Evolutionary conservation across 2,329 filamentous ascomycete genomes (phyloP).

Genomic region (Ophiocordyceps camponoti-leonardi): DNA sequence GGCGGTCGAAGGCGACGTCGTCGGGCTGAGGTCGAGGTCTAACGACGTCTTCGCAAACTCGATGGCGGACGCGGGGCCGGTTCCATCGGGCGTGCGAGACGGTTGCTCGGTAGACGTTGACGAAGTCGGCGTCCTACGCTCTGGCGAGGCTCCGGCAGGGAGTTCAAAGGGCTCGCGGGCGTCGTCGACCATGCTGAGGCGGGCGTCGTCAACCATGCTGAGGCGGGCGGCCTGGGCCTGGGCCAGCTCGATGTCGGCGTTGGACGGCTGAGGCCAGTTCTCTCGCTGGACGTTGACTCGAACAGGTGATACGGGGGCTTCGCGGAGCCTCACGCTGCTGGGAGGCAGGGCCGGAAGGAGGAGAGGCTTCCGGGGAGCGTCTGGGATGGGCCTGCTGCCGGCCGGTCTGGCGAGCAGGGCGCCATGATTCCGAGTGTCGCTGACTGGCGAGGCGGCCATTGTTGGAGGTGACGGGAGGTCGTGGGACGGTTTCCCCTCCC

Average conservation of each 20-base stretch:
- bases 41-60: constrained; percentile 5
- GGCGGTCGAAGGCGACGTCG: constrained; percentile 11
- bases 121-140: neutral
- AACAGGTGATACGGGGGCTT: constrained; percentile 37
- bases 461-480: constrained; percentile 14
- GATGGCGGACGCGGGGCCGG: constrained; percentile 3
- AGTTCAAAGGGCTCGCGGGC: neutral
- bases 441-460: constrained; percentile 10
- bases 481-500: neutral
- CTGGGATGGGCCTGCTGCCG: constrained; percentile 6
- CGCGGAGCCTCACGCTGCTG: constrained; percentile 24
- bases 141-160: neutral
- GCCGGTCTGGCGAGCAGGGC: constrained; percentile 2
- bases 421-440: constrained; percentile 6
- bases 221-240: constrained; percentile 10
- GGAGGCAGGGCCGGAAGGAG: constrained; percentile 11
- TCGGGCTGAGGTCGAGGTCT: constrained; percentile 5
- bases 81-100: neutral
- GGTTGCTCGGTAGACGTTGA: neutral
- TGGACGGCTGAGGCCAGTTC: constrained; percentile 33
- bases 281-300: constrained; percentile 35
- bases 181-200: constrained; percentile 7
- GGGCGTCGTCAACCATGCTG: no score
- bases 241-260: constrained; percentile 30
- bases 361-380: constrained; percentile 17